These are phyloP conservation scores for Pisolithus tinctorius DNA, from an alignment of 768 basidiomycete species.

Conservation along the genomic window DNA sequence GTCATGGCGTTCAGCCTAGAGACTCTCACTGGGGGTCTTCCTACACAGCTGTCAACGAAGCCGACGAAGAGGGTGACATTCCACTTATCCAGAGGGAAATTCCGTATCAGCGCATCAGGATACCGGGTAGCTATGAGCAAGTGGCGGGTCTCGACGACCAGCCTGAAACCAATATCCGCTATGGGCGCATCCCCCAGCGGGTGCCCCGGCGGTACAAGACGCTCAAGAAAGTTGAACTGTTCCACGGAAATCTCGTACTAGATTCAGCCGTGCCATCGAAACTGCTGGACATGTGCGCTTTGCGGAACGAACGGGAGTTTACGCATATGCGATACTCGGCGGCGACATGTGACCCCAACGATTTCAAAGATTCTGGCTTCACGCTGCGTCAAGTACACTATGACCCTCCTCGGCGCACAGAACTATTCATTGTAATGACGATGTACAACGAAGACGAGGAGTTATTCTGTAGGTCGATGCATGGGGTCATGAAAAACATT, in stretches of 20 bases:
- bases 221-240: conserved; percentile 87
- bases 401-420: conserved; percentile 84
- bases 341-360: conserved; percentile 93
- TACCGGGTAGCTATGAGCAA: conserved; percentile 39
- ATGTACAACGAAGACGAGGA: conserved; percentile 97
- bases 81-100: conserved; percentile 51
- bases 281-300: conserved; percentile 74
- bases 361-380: conserved; percentile 77
- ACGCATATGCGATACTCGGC: conserved; percentile 96
- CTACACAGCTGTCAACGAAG: conserved; percentile 37
- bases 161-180: conserved; percentile 62
- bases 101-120: conserved; percentile 26
- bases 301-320: conserved; percentile 80
- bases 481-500: conserved; percentile 93
- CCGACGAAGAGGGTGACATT: conserved; percentile 56
- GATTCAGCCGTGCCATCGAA: conserved; percentile 90
- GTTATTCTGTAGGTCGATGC: conserved; percentile 89
- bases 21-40: conserved; percentile 20
- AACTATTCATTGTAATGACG: conserved; percentile 95
- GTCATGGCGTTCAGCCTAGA: conserved; percentile 9
- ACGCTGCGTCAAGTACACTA: conserved; percentile 88
- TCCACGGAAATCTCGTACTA: conserved; percentile 89
- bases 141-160: conserved; percentile 25
- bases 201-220: conserved; percentile 90
- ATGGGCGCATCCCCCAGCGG: conserved; percentile 86